A percentile compares a stretch with the other conserved stretches of the same genome.
Conservation (phyloP, 306 rosid species). For the Corylus heterophylla region DNA sequence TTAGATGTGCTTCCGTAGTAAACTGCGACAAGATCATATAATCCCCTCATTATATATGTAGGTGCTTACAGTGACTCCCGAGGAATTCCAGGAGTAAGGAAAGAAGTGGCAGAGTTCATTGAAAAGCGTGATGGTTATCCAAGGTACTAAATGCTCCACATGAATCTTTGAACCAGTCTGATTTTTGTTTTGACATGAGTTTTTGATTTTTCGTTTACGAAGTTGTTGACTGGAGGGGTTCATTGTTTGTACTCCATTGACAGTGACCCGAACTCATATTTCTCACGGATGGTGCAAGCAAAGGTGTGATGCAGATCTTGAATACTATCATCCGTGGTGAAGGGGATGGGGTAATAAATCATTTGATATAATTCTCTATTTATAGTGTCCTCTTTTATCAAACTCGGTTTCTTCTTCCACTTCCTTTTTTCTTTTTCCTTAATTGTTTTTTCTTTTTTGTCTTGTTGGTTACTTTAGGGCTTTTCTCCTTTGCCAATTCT, state of each 20-base stretch:
- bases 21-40: conserved; percentile 14
- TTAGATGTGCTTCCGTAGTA: conserved; percentile 17
- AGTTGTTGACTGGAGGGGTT: conserved; percentile 27
- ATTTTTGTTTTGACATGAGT: conserved; percentile 1
- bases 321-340: conserved; percentile 75
- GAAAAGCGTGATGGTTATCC: conserved; percentile 95
- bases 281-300: conserved; percentile 99
- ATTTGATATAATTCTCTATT: background rate
- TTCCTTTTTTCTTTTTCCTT: conserved; percentile 14
- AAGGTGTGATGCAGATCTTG: conserved; percentile 97
- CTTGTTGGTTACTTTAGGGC: conserved; percentile 8
- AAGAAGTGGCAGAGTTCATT: conserved; percentile 96
- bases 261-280: conserved; percentile 92
- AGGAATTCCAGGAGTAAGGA: conserved; percentile 85
- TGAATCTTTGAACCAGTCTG: background rate
- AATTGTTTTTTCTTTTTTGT: background rate
- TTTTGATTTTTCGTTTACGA: conserved; percentile 27
- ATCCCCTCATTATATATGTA: conserved; percentile 25
- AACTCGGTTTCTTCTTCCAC: background rate
- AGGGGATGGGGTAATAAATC: conserved; percentile 85
- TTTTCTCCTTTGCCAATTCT: conserved; percentile 12
- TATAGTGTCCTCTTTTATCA: background rate
- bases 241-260: conserved; percentile 35
- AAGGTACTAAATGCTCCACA: conserved; percentile 49
- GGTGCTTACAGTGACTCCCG: conserved; percentile 99